Base-by-base conservation (phyloP, 2,329 filamentous ascomycete genomes). In the Moelleriella libera region DNA sequence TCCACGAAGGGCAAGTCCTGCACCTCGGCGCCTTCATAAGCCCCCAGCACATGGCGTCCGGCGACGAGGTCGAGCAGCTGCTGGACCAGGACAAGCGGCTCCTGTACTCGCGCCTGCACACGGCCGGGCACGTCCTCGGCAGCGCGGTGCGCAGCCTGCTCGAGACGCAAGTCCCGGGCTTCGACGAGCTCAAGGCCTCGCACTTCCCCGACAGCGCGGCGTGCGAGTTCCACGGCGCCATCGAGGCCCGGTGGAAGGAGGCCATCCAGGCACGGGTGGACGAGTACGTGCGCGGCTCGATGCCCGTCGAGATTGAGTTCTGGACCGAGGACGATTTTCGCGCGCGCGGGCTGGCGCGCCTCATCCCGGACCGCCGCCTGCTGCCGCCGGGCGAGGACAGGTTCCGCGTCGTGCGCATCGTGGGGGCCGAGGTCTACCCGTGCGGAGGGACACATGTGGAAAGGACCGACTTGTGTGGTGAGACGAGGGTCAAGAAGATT, bases 391-490 rank as follows among this genome's bases (percentile, higher is more conserved):
- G 72, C 29, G 61, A 62, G 40, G 74, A 74, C 53, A 79, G 75
- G 58, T 77, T 82, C 32, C 68, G 83, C 7, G 80, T 86, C 0
- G 82, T 87, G 29, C 74, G 77, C 49, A 84, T 88, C 50, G 74
- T 78, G 0, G 82, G 82, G 0, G 74, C 76, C 0, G 84, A 82
- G 54, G 74, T 74, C 30, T 87, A 88, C 65, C 82, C 83, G 1
- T 88, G 84, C 60, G 84, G 83, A 6, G 83, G 83, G 0, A 88
- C 83, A 30, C 84, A 88, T 66, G 82, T 87, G 4, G 67, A 73
- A 31, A 72, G 65, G 14, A 82, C 80, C 21, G 68, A 72, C 49
- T 54, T 71, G 50, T 79, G 75, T 55, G 78, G 81, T 1, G 71
- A 73, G 58, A 77, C 78, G 5, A 74, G 66, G 3, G 79, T 87